Percentiles rank a stretch among this genome's conserved stretches.
Conservation (phyloP, 2,329 filamentous ascomycete genomes). For the Madurella mycetomatis region DNA sequence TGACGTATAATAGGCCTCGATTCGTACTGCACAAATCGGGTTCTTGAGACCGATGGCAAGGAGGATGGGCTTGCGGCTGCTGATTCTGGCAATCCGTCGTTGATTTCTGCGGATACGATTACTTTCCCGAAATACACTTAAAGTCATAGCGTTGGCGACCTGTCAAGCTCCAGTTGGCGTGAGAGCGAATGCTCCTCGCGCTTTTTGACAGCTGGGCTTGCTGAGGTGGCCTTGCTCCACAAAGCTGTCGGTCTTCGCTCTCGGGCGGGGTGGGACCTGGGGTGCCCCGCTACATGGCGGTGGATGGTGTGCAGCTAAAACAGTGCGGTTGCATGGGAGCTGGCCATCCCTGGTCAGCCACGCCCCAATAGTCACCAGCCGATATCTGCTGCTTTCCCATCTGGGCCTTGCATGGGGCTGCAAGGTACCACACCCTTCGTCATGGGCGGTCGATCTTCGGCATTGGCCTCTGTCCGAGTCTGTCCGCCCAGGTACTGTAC, state of each 20-base stretch:
- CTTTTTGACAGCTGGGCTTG: slow-evolving; percentile 6
- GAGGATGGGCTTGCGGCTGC: neutral
- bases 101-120: neutral
- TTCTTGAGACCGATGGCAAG: neutral
- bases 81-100: neutral
- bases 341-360: slow-evolving; percentile 5
- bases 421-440: slow-evolving; percentile 14
- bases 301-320: slow-evolving; percentile 11
- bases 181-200: neutral
- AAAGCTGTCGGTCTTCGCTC: neutral
- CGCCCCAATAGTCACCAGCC: slow-evolving; percentile 1
- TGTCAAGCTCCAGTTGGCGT: slow-evolving; percentile 6
- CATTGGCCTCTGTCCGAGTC: neutral
- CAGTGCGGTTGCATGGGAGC: neutral
- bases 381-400: neutral
- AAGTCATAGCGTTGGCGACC: slow-evolving; percentile 1
- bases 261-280: neutral
- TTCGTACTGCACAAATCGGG: too few species aligned
- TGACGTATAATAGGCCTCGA: neutral
- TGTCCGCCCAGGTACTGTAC: too few species aligned
- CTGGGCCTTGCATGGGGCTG: neutral
- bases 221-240: slow-evolving; percentile 8
- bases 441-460: slow-evolving; percentile 5
- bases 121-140: neutral
- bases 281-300: too few species aligned